These are phyloP conservation scores for Rugosomyces carneus DNA, from an alignment of 1,284 basidiomycete genomes.

Conservation along the genomic window DNA sequence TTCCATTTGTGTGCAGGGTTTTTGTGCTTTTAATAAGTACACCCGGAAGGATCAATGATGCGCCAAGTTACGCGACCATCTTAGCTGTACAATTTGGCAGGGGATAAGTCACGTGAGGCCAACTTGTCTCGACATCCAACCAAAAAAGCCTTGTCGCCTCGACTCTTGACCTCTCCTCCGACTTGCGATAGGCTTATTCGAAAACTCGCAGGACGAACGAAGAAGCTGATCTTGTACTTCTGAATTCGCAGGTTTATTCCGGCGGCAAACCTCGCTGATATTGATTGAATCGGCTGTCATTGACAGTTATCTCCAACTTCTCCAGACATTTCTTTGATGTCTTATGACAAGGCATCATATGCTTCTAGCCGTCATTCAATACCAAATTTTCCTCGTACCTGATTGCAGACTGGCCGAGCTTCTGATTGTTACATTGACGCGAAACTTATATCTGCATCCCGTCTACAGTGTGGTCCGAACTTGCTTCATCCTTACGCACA, in stretches of 20 bases:
- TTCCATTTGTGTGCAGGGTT: background rate
- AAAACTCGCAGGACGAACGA: too few relatives aligned
- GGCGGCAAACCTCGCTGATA: too few relatives aligned
- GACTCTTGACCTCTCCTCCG: too few relatives aligned
- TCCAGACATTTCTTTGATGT: background rate
- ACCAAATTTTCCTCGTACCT: background rate
- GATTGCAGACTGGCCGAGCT: background rate
- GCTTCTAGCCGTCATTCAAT: background rate
- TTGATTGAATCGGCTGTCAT: too few relatives aligned
- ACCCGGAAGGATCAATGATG: background rate
- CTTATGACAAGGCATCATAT: background rate
- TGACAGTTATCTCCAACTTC: too few relatives aligned
- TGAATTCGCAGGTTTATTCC: too few relatives aligned
- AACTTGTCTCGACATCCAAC: background rate
- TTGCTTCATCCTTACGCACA: too few relatives aligned
- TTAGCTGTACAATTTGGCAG: background rate
- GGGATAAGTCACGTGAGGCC: background rate
- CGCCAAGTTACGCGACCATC: background rate
- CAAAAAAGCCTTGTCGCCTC: too few relatives aligned
- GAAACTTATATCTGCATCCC: background rate
- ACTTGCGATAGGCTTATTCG: too few relatives aligned
- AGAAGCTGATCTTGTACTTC: too few relatives aligned
- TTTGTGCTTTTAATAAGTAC: background rate
- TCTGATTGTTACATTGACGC: background rate
- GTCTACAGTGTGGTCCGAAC: background rate